phyloP scores from a whole-genome alignment of 2,329 filamentous ascomycete species.

The Diplocarpon rosae region DNA sequence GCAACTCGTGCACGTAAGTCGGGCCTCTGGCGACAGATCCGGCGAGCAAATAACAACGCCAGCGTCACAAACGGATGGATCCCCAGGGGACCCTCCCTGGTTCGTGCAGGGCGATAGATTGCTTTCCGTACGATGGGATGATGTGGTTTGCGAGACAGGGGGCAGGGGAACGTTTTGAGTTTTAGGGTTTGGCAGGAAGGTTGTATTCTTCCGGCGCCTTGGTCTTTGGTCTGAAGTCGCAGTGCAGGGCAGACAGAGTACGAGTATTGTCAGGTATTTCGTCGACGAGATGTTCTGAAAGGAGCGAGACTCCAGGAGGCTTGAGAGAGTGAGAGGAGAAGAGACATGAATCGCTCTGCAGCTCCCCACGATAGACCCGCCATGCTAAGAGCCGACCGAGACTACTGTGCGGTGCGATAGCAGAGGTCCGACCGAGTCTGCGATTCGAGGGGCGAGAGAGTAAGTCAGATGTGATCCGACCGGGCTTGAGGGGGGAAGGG shows the following conservation, averaged over 20 bases:
- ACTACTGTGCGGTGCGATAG: too few species aligned
- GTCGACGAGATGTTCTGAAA: background rate
- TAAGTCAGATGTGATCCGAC: too few species aligned
- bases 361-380: too few species aligned
- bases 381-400: too few species aligned
- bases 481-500: too few species aligned
- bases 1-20: conserved; percentile 19
- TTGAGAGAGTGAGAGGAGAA: too few species aligned
- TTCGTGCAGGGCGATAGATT: background rate
- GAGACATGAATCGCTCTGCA: background rate
- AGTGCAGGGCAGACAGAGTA: background rate
- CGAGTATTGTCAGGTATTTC: background rate
- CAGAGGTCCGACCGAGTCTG: too few species aligned
- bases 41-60: background rate
- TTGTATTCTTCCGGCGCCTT: too few species aligned
- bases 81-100: background rate
- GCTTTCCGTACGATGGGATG: background rate
- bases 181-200: too few species aligned
- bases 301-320: conserved; percentile 7
- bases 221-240: background rate
- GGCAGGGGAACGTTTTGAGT: background rate
- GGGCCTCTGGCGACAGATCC: conserved; percentile 9
- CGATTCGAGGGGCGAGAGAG: too few species aligned
- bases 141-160: background rate
- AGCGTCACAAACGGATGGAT: background rate